Evolutionary conservation across 441 rosid genomes (phyloP).

Genomic region (Codiaeum variegatum): DNA sequence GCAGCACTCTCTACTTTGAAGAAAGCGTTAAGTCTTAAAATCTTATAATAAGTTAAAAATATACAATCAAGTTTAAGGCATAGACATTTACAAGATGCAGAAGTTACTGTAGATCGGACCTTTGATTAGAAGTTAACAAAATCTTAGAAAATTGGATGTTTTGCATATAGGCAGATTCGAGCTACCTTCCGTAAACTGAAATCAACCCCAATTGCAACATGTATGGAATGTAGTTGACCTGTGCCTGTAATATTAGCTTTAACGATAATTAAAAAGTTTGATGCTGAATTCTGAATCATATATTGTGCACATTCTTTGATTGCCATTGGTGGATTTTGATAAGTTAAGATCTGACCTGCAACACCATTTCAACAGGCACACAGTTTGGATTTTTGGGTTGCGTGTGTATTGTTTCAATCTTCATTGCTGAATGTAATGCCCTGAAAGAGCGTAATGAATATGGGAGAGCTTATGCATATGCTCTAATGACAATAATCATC

Average conservation of each 20-base stretch:
- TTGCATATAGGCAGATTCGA: no score
- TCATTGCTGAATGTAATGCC: conserved; percentile 83
- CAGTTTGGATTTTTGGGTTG: conserved; percentile 84
- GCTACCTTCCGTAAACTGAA: background rate
- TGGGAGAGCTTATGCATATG: conserved; percentile 75
- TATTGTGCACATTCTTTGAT: background rate
- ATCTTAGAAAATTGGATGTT: no score
- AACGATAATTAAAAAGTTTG: background rate
- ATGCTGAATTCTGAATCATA: background rate
- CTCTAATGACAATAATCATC: conserved; percentile 38
- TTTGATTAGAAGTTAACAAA: no score
- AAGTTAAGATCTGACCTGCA: conserved; percentile 22
- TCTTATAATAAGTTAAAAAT: background rate
- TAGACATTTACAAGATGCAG: background rate
- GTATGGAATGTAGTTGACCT: background rate
- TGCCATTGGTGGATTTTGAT: background rate
- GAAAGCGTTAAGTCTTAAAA: conserved; percentile 43
- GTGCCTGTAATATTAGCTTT: background rate
- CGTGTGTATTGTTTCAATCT: conserved; percentile 87
- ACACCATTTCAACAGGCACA: conserved; percentile 47
- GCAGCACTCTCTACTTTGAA: conserved; percentile 64
- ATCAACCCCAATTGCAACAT: background rate
- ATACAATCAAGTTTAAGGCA: background rate
- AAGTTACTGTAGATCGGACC: background rate
- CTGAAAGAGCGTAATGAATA: conserved; percentile 61